These are phyloP conservation scores for Chytridium lagenaria DNA, from an alignment of 371 early-diverging fungal species.

Conservation along the genomic window DNA sequence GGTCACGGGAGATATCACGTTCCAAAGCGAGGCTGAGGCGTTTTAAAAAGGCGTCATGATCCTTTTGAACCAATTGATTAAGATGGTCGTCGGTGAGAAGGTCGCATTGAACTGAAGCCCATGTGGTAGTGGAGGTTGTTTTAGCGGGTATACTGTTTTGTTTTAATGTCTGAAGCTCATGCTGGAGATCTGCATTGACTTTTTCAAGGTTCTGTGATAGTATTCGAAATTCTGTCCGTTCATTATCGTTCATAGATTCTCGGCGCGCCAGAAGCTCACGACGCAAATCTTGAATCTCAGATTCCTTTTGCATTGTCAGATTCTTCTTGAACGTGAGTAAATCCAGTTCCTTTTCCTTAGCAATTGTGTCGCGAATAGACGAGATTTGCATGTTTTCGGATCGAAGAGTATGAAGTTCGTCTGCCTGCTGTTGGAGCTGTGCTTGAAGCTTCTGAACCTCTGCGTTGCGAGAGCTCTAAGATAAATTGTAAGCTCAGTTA, in stretches of 20 bases:
- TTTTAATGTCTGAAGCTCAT: neutral
- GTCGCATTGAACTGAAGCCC: conserved; percentile 8
- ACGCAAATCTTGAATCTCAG: conserved; percentile 38
- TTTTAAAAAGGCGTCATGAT: too few relatives aligned
- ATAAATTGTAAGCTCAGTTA: neutral
- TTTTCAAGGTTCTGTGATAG: neutral
- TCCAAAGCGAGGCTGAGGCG: too few relatives aligned
- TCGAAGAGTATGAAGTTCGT: conserved; percentile 26
- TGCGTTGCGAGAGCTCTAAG: neutral
- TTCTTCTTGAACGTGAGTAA: conserved; percentile 46
- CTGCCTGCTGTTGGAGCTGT: conserved; percentile 13
- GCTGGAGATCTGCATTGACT: neutral
- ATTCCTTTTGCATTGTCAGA: conserved; percentile 48
- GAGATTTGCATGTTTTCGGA: conserved; percentile 35
- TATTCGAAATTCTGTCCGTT: neutral
- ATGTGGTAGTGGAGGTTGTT: too few relatives aligned
- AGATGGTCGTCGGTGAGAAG: too few relatives aligned
- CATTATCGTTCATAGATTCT: neutral
- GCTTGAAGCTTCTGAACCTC: neutral
- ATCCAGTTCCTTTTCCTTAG: conserved; percentile 54
- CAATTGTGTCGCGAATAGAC: conserved; percentile 41
- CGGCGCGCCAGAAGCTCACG: neutral
- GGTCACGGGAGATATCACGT: too few relatives aligned
- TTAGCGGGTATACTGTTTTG: too few relatives aligned
- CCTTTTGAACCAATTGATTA: too few relatives aligned